These are phyloP conservation scores for Debaryomyces castellii DNA, from an alignment of 805 yeast species.

Conservation along the genomic window DNA sequence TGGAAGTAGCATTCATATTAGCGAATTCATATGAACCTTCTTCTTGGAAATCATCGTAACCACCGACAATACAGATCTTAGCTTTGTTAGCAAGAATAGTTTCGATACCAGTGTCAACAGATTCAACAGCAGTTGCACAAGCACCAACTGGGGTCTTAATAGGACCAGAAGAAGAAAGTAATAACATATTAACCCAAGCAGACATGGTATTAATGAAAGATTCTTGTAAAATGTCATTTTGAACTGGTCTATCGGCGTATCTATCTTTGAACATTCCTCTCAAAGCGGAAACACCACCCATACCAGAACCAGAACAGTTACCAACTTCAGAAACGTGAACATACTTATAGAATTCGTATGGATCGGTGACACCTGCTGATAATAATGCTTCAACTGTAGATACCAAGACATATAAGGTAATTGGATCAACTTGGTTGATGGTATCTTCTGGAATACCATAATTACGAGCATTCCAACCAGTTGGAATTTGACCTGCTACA, in stretches of 20 bases:
- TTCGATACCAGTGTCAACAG: slow-evolving; percentile 94
- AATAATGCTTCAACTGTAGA: slow-evolving; percentile 94
- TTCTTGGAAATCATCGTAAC: slow-evolving; percentile 99
- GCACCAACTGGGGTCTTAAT: slow-evolving; percentile 99
- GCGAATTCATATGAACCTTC: slow-evolving; percentile 98
- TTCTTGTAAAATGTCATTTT: slow-evolving; percentile 96
- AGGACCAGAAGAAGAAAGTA: slow-evolving; percentile 96
- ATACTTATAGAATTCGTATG: slow-evolving; percentile 97
- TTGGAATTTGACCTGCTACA: slow-evolving; percentile 93
- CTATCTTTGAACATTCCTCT: slow-evolving; percentile 98
- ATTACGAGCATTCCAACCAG: slow-evolving; percentile 95
- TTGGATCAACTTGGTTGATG: slow-evolving; percentile 92
- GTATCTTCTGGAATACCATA: slow-evolving; percentile 96
- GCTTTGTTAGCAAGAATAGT: slow-evolving; percentile 93
- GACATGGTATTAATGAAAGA: slow-evolving; percentile 98
- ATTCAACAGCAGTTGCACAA: slow-evolving; percentile 98
- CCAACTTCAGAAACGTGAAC: slow-evolving; percentile 98
- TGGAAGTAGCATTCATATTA: slow-evolving; percentile 98
- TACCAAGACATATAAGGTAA: slow-evolving; percentile 89
- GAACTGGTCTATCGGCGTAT: slow-evolving; percentile 89
- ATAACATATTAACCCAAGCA: slow-evolving; percentile 99
- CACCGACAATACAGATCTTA: slow-evolving; percentile 95
- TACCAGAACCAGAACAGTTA: slow-evolving; percentile 99
- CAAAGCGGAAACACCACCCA: slow-evolving; percentile 98
- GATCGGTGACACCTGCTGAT: slow-evolving; percentile 94